A percentile compares a stretch with the other conserved stretches of the same genome.
Evolutionary conservation across 1,284 basidiomycete genomes (phyloP).

Genomic region (Sanghuangporus sanghuang): DNA sequence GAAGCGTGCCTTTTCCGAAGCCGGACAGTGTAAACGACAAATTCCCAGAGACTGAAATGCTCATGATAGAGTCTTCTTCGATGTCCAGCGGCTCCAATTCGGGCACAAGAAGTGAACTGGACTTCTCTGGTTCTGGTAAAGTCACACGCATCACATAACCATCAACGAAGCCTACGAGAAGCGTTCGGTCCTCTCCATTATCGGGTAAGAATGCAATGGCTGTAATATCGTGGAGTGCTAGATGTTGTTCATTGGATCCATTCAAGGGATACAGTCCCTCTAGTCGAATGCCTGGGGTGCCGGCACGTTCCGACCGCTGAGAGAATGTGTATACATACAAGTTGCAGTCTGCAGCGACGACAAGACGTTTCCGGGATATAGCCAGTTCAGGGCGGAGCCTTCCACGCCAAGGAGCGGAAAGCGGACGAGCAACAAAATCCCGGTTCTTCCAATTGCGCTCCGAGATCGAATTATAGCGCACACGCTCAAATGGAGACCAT

Average conservation of each 20-base stretch:
- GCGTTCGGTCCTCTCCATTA: slow-evolving; percentile 39
- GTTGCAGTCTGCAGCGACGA: slow-evolving; percentile 58
- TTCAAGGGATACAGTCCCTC: slow-evolving; percentile 45
- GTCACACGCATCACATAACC: slow-evolving; percentile 48
- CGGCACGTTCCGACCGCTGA: slow-evolving; percentile 23
- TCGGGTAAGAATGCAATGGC: slow-evolving; percentile 44
- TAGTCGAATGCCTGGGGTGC: slow-evolving; percentile 39
- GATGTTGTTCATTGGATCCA: slow-evolving; percentile 25
- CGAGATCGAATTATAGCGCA: slow-evolving; percentile 47
- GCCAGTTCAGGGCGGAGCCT: slow-evolving; percentile 58
- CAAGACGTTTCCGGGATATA: slow-evolving; percentile 47
- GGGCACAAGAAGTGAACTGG: slow-evolving; percentile 27
- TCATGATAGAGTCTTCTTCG: slow-evolving; percentile 46
- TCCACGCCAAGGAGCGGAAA: slow-evolving; percentile 56
- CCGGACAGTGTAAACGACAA: slow-evolving; percentile 53
- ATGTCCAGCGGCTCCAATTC: slow-evolving; percentile 23
- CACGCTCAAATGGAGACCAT: slow-evolving; percentile 44
- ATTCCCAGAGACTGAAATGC: slow-evolving; percentile 41
- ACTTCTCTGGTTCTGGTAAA: slow-evolving; percentile 25
- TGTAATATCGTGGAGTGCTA: slow-evolving; percentile 47
- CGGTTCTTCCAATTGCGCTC: slow-evolving; percentile 51
- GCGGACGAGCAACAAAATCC: slow-evolving; percentile 59
- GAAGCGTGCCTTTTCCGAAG: slow-evolving; percentile 43
- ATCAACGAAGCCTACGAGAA: slow-evolving; percentile 59
- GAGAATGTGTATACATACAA: slow-evolving; percentile 57